phyloP scores from a whole-genome alignment of 352 stramenopile genomes.

The Blastocystis sp. region DNA sequence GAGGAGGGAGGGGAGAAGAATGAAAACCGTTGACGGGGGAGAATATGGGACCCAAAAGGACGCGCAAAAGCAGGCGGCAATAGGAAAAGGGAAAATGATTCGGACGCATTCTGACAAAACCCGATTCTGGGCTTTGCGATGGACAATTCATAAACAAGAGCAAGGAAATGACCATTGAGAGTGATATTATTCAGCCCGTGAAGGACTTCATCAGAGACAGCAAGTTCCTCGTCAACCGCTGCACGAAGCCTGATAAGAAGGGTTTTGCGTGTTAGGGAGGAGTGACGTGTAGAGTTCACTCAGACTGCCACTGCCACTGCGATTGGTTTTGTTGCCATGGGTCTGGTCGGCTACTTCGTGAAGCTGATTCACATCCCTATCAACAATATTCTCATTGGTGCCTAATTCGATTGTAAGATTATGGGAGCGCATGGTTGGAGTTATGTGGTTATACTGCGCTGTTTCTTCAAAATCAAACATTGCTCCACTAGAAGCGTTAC shows the following conservation, averaged over 20 bases:
- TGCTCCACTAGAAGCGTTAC: neutral
- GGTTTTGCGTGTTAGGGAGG: slow-evolving; percentile 73
- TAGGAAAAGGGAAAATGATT: neutral
- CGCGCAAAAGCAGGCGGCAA: neutral
- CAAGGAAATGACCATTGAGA: slow-evolving; percentile 54
- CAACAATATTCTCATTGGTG: slow-evolving; percentile 97
- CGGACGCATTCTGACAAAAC: neutral
- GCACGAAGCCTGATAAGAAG: slow-evolving; percentile 96
- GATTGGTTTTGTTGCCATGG: slow-evolving; percentile 97
- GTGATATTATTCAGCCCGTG: slow-evolving; percentile 86
- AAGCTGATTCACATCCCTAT: slow-evolving; percentile 99
- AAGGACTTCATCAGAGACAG: slow-evolving; percentile 94
- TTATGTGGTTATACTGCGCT: slow-evolving; percentile 29
- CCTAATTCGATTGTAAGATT: slow-evolving; percentile 73
- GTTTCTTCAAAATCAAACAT: neutral
- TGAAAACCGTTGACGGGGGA: neutral
- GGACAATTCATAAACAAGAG: neutral
- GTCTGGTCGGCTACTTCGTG: slow-evolving; percentile 99
- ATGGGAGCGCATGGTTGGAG: slow-evolving; percentile 22
- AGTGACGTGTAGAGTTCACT: slow-evolving; percentile 83
- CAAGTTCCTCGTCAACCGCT: slow-evolving; percentile 95
- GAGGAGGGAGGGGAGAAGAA: neutral
- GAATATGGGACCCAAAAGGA: neutral
- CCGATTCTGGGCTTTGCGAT: neutral
- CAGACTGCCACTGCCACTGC: slow-evolving; percentile 88